Evolutionary conservation across 495 filamentous ascomycete genomes (phyloP), one percentile per base, ranked within the genome.

Genomic region (Penicillium maclennaniae): DNA sequence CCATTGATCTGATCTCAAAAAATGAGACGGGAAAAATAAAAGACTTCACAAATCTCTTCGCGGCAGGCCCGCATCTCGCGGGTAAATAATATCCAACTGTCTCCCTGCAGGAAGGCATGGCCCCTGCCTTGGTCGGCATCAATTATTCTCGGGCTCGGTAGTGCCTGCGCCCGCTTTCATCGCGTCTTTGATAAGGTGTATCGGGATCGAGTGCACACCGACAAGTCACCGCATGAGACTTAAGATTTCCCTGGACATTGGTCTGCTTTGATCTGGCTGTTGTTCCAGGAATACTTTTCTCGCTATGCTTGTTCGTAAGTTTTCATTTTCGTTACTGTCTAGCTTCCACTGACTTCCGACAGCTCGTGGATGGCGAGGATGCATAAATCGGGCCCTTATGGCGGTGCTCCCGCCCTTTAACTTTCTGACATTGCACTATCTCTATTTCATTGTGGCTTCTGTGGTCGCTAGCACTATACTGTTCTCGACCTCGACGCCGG

Each of bases 381-480:
- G 57, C 4, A 41, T 65, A 12, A 60, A 62, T 36, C 63, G 54
- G n/a, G 43, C 52, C 39, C 47, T 72, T 12, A 60, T 62, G 49
- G 63, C 67, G 25, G 51, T 72, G 2, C 58, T 72, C 1, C 73
- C 73, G 16, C 73, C 70, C 23, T 68, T 85, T 49, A 91, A 92
- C 65, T 95, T 91, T 69, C 84, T 92, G 63, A 89, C 84, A 0
- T 61, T 91, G 28, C 83, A 88, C 63, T 87, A 92, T 78, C 68
- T 77, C 51, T 95, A 95, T 69, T 95, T 95, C 67, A 79, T 91
- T 56, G 48, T 69, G 5, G 79, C 82, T 20, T 82, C 76, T 38
- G 59, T 92, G n/a, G 47, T 87, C 34, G 72, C 78, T 23, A 88
- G 86, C 36, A 51, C 87, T 42, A 79, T 95, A 43, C 91, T 95